Percentiles rank a stretch among this genome's conserved stretches.
Conservation (phyloP, 148 eudicot species). For the Camellia lanceoleosa region DNA sequence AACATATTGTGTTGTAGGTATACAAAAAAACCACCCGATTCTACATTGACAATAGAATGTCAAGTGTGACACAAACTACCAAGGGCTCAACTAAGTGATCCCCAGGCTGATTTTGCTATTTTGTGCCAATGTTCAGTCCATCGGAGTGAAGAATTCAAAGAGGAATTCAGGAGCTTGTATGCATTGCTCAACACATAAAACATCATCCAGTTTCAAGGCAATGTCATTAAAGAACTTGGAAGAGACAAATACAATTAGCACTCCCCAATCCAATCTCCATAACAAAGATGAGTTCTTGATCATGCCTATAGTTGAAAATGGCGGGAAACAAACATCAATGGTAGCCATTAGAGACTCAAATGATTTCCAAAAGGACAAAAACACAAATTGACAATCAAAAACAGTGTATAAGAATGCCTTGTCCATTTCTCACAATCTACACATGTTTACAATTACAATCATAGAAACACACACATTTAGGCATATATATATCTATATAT, state of each 20-base stretch:
- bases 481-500: background rate
- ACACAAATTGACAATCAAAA: background rate
- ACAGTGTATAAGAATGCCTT: background rate
- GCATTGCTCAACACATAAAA: background rate
- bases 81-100: background rate
- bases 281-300: background rate
- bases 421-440: background rate
- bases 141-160: background rate
- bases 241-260: background rate
- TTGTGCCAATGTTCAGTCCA: background rate
- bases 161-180: background rate
- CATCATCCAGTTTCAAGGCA: slow-evolving; percentile 2
- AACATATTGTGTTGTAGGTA: background rate
- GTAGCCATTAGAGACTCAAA: background rate
- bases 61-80: background rate
- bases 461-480: background rate
- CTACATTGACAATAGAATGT: background rate
- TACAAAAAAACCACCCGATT: background rate
- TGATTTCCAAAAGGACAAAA: background rate
- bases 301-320: too few relatives aligned
- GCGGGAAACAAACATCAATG: background rate
- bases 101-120: background rate
- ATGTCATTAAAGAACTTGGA: background rate
- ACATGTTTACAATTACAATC: background rate
- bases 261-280: background rate